Percentiles rank a stretch among this genome's conserved stretches.
These are phyloP conservation scores for Thraustotheca clavata DNA, from an alignment of 352 stramenopile genomes.

Conservation along the genomic window DNA sequence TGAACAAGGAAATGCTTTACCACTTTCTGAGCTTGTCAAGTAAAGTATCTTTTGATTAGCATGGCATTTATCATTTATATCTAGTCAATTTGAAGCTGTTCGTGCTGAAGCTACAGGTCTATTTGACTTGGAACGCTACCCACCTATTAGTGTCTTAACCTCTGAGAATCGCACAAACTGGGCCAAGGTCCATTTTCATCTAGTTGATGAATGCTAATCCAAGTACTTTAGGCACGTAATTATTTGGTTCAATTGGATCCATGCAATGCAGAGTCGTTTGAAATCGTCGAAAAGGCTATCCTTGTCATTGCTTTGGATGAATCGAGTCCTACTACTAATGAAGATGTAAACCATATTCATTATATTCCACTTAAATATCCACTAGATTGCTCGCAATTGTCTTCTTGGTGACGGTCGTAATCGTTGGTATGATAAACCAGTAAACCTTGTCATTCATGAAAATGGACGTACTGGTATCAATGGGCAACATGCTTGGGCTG, in stretches of 20 bases:
- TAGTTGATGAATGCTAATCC: neutral
- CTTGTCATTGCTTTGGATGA: constrained; percentile 92
- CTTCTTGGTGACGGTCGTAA: constrained; percentile 88
- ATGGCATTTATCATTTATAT: neutral
- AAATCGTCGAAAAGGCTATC: constrained; percentile 88
- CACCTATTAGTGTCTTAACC: constrained; percentile 90
- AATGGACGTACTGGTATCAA: constrained; percentile 94
- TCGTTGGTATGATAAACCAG: constrained; percentile 97
- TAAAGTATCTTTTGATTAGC: constrained; percentile 16
- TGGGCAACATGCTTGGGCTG: constrained; percentile 96
- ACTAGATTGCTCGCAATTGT: constrained; percentile 66
- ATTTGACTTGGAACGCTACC: constrained; percentile 79
- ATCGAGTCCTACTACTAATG: constrained; percentile 62
- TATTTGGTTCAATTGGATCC: constrained; percentile 80
- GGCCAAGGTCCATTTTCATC: constrained; percentile 66
- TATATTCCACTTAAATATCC: neutral
- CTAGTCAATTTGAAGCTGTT: constrained; percentile 75
- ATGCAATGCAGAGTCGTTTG: constrained; percentile 85
- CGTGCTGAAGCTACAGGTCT: constrained; percentile 75
- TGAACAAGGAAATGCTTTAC: constrained; percentile 55
- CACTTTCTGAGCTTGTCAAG: constrained; percentile 69
- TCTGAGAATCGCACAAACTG: constrained; percentile 93
- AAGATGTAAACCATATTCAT: constrained; percentile 34
- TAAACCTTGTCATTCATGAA: constrained; percentile 94
- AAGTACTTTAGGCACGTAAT: constrained; percentile 47